Base-by-base conservation (phyloP, 495 filamentous ascomycete species). In the Gamarada debralockiae region DNA sequence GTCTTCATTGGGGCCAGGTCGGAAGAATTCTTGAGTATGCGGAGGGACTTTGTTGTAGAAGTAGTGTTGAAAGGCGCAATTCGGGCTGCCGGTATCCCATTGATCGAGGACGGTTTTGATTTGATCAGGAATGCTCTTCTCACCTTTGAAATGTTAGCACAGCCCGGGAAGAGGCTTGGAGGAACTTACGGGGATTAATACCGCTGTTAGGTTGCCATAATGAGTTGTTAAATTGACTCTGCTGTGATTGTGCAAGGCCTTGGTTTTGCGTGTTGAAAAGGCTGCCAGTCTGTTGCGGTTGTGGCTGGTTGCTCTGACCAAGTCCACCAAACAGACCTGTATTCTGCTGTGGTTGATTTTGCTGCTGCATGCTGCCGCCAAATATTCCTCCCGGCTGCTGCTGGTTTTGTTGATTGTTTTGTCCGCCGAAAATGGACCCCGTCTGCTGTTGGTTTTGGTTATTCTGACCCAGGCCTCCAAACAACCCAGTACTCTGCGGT, bases 41-140 rank as follows among this genome's bases (percentile, higher is more conserved):
- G 90, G 82, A 15, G 83, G 81, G 49, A 96, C 89, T 57, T 85
- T 78, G 70, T 98, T 97, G 73, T 97, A 98, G 66, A 97, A 87
- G 66, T 98, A 97, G 48, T 86, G 74, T 62, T 90, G 85, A 72
- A 99, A 95, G 4, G 79, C 83, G 52, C 89, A 95, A 54, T 80
- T 75, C 10, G 78, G 80, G 61, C 74, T 81, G 7, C 71, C 65
- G 1, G 88, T 80, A 56, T 90, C 78, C 93, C 93, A 99, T 75
- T 96, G 96, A 29, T 85, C 75, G 37, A 79, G 74, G 53, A 97
- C 77, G 18, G 84, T 76, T 47, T 80, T 69, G 45, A 97, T 90
- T 69, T 97, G 92, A 56, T 95, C 89, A 14, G 83, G 80, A 13
- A 96, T 83, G 20, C 88, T 82, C 60, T 90, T 92, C 62, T 93